A percentile compares a stretch with the other conserved stretches of the same genome.
phyloP scores from a whole-genome alignment of 768 basidiomycete species.

The Leccinum uliginosum region DNA sequence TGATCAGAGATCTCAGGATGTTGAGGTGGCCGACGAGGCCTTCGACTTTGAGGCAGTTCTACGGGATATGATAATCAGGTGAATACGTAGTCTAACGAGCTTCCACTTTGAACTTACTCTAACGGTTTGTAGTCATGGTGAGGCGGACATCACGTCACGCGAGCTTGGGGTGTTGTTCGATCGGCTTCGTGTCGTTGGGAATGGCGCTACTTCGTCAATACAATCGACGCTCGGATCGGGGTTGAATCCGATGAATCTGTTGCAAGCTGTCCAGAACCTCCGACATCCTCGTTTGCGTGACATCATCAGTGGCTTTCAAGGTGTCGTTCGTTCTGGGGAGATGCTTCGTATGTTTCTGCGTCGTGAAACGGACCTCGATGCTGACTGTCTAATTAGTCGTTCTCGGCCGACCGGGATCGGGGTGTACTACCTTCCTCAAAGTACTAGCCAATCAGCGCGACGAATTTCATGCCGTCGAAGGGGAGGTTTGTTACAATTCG shows the following conservation, averaged over 20 bases:
- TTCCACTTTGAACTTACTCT: not conserved
- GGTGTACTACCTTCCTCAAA: constrained; percentile 83
- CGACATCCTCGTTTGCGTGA: constrained; percentile 60
- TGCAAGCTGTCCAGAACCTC: constrained; percentile 39
- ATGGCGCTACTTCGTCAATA: constrained; percentile 51
- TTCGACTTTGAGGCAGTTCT: constrained; percentile 32
- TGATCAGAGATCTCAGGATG: not conserved
- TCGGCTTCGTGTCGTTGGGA: constrained; percentile 54
- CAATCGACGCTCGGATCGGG: constrained; percentile 61
- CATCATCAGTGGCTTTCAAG: constrained; percentile 51
- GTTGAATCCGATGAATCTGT: constrained; percentile 48
- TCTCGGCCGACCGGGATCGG: constrained; percentile 79
- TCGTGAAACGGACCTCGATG: not conserved
- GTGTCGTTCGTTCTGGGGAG: constrained; percentile 56
- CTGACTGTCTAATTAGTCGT: constrained; percentile 49
- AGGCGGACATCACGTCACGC: constrained; percentile 46
- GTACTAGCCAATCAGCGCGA: constrained; percentile 70
- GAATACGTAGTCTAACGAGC: not conserved
- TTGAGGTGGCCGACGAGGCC: constrained; percentile 17
- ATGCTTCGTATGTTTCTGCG: constrained; percentile 55
- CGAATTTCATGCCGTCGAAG: constrained; percentile 64
- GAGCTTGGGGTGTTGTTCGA: constrained; percentile 61
- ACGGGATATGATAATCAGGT: constrained; percentile 23
- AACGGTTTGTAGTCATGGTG: constrained; percentile 35
- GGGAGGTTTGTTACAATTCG: constrained; percentile 73